These are phyloP conservation scores for Laetiporus sulphureus DNA, from an alignment of 1,284 basidiomycete species.

Conservation along the genomic window DNA sequence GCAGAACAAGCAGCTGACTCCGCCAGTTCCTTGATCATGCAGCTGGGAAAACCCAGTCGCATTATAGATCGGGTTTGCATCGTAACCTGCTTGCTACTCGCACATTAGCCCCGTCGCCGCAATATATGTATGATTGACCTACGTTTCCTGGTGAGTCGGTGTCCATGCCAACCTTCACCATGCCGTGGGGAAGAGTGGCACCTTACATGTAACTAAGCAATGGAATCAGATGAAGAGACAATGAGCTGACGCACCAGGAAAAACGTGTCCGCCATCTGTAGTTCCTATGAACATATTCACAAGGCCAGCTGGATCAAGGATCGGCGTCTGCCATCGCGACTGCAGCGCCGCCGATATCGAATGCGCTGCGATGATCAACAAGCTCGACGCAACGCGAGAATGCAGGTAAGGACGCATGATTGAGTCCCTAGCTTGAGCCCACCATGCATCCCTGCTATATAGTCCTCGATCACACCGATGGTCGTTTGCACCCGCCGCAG, in stretches of 20 bases:
- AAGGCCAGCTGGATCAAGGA: slow-evolving; percentile 23
- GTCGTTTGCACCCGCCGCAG: neutral
- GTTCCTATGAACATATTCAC: slow-evolving; percentile 59
- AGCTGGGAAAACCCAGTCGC: slow-evolving; percentile 57
- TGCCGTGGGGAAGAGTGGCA: slow-evolving; percentile 59
- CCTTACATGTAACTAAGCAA: slow-evolving; percentile 30
- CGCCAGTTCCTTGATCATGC: slow-evolving; percentile 57
- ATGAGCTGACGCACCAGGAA: slow-evolving; percentile 37
- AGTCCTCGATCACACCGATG: neutral
- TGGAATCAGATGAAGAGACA: neutral
- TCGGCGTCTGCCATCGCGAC: slow-evolving; percentile 1
- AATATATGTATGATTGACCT: slow-evolving; percentile 1
- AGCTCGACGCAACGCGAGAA: neutral
- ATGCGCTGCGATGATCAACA: neutral
- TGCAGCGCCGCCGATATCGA: neutral
- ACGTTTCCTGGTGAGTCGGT: slow-evolving; percentile 58
- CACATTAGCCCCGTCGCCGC: neutral
- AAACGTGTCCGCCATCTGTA: slow-evolving; percentile 51
- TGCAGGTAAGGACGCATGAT: neutral
- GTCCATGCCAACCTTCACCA: slow-evolving; percentile 61
- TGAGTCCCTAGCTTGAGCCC: neutral
- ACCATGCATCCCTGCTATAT: too few species aligned
- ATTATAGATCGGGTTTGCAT: slow-evolving; percentile 36
- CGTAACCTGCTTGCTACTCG: slow-evolving; percentile 54
- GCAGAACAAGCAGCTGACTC: slow-evolving; percentile 28